phyloP scores from a whole-genome alignment of 805 yeast genomes.

The Clavispora fructus region DNA sequence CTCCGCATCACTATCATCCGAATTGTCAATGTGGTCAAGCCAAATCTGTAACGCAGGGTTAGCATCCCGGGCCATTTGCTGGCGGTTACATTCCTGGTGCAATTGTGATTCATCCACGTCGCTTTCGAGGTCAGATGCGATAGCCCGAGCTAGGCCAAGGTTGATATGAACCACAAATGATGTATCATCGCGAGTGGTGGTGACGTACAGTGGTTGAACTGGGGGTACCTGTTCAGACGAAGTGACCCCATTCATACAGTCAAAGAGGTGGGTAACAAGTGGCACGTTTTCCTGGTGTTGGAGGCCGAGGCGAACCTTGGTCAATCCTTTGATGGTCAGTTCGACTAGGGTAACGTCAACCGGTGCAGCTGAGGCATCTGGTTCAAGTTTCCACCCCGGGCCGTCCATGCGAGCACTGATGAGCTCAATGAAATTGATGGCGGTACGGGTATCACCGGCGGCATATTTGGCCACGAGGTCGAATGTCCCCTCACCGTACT shows the following conservation, averaged over 20 bases:
- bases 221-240: neutral
- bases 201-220: neutral
- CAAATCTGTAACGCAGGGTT: constrained; percentile 3
- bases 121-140: constrained; percentile 1
- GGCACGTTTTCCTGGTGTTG: constrained; percentile 13
- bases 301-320: constrained; percentile 14
- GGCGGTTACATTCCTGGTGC: neutral
- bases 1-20: constrained; percentile 25
- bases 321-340: constrained; percentile 3
- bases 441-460: constrained; percentile 30
- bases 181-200: neutral
- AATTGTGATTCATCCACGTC: neutral
- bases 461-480: constrained; percentile 14
- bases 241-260: constrained; percentile 2
- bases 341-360: neutral
- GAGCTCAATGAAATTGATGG: constrained; percentile 30
- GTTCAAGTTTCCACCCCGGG: neutral
- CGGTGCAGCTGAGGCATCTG: neutral
- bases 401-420: constrained; percentile 14
- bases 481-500: constrained; percentile 11
- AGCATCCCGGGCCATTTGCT: neutral
- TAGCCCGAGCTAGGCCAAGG: neutral
- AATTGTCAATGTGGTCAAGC: constrained; percentile 22
- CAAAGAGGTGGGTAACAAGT: constrained; percentile 13
- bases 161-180: neutral